Evolutionary conservation across 345 rosid species (phyloP).

Genomic region (Zanthoxylum bungeanum): DNA sequence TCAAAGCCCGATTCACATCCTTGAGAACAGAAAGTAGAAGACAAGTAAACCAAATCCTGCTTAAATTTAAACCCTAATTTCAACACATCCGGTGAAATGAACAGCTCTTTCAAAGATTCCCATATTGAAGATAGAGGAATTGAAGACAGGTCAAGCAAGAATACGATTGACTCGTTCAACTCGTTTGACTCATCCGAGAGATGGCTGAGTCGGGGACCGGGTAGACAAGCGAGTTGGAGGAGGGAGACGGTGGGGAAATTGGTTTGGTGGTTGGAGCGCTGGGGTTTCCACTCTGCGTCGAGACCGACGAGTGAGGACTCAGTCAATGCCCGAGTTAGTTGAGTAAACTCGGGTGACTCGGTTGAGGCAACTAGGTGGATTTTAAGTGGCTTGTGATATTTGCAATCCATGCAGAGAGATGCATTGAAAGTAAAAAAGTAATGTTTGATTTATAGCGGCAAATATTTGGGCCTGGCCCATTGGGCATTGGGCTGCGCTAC

Average conservation of each 20-base stretch:
- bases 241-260: constrained; percentile 68
- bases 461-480: constrained; percentile 7
- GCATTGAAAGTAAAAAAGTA: background rate
- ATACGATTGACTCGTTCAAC: constrained; percentile 45
- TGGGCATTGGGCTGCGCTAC: background rate
- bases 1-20: constrained; percentile 69
- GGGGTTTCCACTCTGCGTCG: constrained; percentile 93
- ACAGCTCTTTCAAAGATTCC: constrained; percentile 56
- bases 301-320: constrained; percentile 63
- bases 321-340: constrained; percentile 44
- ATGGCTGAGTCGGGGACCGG: constrained; percentile 18
- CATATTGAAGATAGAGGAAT: constrained; percentile 56
- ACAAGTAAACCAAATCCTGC: constrained; percentile 81
- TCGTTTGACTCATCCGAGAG: constrained; percentile 24
- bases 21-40: constrained; percentile 64
- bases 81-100: constrained; percentile 69
- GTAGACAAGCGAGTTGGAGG: constrained; percentile 78
- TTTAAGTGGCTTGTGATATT: constrained; percentile 8
- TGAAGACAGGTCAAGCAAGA: constrained; percentile 61
- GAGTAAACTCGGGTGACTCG: constrained; percentile 75
- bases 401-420: constrained; percentile 25
- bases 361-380: constrained; percentile 50
- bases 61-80: constrained; percentile 79
- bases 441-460: background rate
- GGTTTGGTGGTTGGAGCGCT: constrained; percentile 31